phyloP scores from a whole-genome alignment of 371 early-diverging fungal genomes.

The Syncephalastrum racemosum region DNA sequence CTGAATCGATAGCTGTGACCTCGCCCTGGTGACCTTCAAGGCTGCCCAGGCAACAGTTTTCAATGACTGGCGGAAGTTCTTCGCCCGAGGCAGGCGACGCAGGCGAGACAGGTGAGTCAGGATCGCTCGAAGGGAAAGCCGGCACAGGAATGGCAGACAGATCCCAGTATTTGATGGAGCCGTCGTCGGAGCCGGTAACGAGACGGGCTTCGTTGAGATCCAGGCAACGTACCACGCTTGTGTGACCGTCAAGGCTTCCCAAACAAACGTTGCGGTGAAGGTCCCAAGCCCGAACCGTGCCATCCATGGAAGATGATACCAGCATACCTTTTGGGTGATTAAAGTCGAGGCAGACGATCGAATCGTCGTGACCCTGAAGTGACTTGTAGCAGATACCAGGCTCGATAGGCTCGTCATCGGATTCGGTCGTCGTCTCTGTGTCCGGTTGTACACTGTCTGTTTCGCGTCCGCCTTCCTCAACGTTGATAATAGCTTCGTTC shows the following conservation, averaged over 20 bases:
- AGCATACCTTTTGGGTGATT: slow-evolving; percentile 65
- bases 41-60: slow-evolving; percentile 39
- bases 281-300: slow-evolving; percentile 78
- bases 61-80: slow-evolving; percentile 26
- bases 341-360: slow-evolving; percentile 69
- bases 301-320: slow-evolving; percentile 79
- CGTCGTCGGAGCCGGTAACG: slow-evolving; percentile 80
- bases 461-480: slow-evolving; percentile 30
- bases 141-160: slow-evolving; percentile 51
- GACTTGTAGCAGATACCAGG: slow-evolving; percentile 52
- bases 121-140: slow-evolving; percentile 24
- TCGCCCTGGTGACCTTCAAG: slow-evolving; percentile 56
- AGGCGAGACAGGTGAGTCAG: slow-evolving; percentile 43
- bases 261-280: slow-evolving; percentile 55
- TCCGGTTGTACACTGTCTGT: slow-evolving; percentile 9
- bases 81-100: slow-evolving; percentile 21
- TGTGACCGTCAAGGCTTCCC: slow-evolving; percentile 62
- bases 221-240: slow-evolving; percentile 64
- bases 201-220: slow-evolving; percentile 66
- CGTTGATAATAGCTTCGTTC: slow-evolving; percentile 35
- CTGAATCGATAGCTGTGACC: slow-evolving; percentile 54
- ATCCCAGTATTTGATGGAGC: slow-evolving; percentile 85
- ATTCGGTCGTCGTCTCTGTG: slow-evolving; percentile 9
- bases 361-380: slow-evolving; percentile 71
- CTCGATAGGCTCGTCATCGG: slow-evolving; percentile 31